Percentiles rank a stretch among this genome's conserved stretches.
These are phyloP conservation scores for Geosmithia putterillii DNA, from an alignment of 2,329 filamentous ascomycete genomes.

Conservation along the genomic window DNA sequence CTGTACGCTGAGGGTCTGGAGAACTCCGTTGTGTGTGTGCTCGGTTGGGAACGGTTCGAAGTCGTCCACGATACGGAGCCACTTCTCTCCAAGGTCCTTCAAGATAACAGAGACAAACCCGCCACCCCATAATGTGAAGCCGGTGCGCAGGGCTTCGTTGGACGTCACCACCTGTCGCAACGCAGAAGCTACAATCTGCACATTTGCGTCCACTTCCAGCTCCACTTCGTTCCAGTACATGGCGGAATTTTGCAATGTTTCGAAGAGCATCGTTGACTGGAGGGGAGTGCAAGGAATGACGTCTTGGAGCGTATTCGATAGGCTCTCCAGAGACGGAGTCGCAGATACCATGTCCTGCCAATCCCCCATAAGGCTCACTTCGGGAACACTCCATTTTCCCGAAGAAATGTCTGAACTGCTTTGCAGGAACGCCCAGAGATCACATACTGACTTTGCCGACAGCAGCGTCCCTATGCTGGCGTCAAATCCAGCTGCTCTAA, in stretches of 20 bases:
- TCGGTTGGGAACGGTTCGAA: background rate
- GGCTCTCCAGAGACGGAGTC: slow-evolving; percentile 5
- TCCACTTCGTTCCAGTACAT: slow-evolving; percentile 73
- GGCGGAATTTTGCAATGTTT: slow-evolving; percentile 46
- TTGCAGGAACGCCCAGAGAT: slow-evolving; percentile 9
- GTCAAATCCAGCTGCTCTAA: slow-evolving; percentile 44
- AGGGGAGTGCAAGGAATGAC: slow-evolving; percentile 57
- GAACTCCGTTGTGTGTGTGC: background rate
- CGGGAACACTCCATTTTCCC: background rate
- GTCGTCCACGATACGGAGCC: slow-evolving; percentile 25
- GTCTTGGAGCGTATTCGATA: slow-evolving; percentile 19
- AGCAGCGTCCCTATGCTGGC: slow-evolving; percentile 51
- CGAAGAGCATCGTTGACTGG: slow-evolving; percentile 69
- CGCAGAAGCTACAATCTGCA: slow-evolving; percentile 27
- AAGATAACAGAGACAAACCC: slow-evolving; percentile 41
- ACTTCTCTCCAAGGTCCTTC: slow-evolving; percentile 28
- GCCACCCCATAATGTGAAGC: slow-evolving; percentile 35
- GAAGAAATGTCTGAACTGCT: background rate
- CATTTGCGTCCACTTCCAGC: slow-evolving; percentile 35
- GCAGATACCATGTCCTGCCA: slow-evolving; percentile 7
- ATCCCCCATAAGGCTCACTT: slow-evolving; percentile 8
- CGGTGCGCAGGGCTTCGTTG: slow-evolving; percentile 62
- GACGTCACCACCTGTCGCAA: slow-evolving; percentile 33
- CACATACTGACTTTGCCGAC: slow-evolving; percentile 30
- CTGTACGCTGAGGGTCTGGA: background rate